Evolutionary conservation across 2,329 filamentous ascomycete species (phyloP).

Genomic region (Apiospora koreana): DNA sequence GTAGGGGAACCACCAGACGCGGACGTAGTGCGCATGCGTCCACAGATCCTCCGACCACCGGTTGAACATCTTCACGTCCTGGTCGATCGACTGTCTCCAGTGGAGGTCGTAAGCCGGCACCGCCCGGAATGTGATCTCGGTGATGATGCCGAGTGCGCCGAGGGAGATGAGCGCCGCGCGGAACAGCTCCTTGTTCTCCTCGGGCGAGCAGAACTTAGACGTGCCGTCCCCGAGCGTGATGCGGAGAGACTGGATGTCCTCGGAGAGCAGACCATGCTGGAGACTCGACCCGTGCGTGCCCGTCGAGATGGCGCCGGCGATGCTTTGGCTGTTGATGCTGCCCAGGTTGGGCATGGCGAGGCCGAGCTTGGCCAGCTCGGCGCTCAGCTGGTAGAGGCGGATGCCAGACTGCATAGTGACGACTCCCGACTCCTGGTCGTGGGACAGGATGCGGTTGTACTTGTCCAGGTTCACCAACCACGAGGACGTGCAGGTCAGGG

Average conservation of each 20-base stretch:
- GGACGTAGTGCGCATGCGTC: constrained; percentile 83
- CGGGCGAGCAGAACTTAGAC: constrained; percentile 68
- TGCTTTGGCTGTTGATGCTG: constrained; percentile 92
- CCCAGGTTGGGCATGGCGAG: constrained; percentile 90
- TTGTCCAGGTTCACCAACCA: constrained; percentile 95
- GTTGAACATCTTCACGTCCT: constrained; percentile 67
- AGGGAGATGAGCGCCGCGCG: constrained; percentile 84
- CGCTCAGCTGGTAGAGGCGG: constrained; percentile 72
- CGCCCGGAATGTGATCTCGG: constrained; percentile 83
- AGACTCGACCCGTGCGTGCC: constrained; percentile 91
- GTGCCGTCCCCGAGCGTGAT: constrained; percentile 82
- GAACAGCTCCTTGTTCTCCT: constrained; percentile 77
- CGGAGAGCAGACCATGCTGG: constrained; percentile 79
- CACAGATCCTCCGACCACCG: constrained; percentile 77
- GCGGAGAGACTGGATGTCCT: constrained; percentile 72
- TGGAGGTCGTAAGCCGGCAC: constrained; percentile 79
- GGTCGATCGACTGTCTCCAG: constrained; percentile 80
- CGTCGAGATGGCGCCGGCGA: constrained; percentile 89
- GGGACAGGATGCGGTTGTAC: constrained; percentile 69
- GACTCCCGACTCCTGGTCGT: constrained; percentile 65
- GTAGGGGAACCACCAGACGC: constrained; percentile 98
- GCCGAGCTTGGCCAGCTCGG: constrained; percentile 71
- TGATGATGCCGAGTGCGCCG: constrained; percentile 87
- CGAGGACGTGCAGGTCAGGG: constrained; percentile 87
- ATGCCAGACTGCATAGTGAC: constrained; percentile 89